Percentiles rank a stretch among this genome's conserved stretches.
Evolutionary conservation across 2,329 filamentous ascomycete species (phyloP).

Genomic region (Fusarium penzigii): DNA sequence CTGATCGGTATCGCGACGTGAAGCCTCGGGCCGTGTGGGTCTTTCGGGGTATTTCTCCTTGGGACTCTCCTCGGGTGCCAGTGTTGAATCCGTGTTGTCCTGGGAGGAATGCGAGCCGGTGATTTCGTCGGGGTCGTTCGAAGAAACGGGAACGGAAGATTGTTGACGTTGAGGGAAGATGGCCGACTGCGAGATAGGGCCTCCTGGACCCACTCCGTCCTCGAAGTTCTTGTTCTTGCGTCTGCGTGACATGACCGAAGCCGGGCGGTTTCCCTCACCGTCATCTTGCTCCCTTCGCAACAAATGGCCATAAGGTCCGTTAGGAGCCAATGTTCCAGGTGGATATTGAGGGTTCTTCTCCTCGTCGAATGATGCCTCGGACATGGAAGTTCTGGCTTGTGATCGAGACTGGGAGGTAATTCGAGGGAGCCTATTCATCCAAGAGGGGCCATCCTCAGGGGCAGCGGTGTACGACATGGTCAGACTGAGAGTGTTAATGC

Average conservation of each 20-base stretch:
- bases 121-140: conserved; percentile 32
- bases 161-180: conserved; percentile 67
- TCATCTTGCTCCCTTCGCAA: conserved; percentile 83
- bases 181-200: conserved; percentile 86
- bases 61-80: conserved; percentile 34
- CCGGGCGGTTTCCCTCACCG: conserved; percentile 58
- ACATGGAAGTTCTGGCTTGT: conserved; percentile 75
- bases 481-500: conserved; percentile 92
- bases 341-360: conserved; percentile 61
- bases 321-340: conserved; percentile 70
- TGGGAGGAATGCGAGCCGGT: conserved; percentile 19
- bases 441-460: conserved; percentile 83
- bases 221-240: conserved; percentile 70
- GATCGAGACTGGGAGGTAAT: conserved; percentile 71
- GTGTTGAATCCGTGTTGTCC: conserved; percentile 37
- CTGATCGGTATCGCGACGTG: conserved; percentile 15
- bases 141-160: conserved; percentile 21
- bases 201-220: conserved; percentile 74
- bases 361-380: conserved; percentile 71
- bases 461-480: conserved; percentile 95
- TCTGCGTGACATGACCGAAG: conserved; percentile 60
- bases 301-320: conserved; percentile 57
- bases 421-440: conserved; percentile 90
- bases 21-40: conserved; percentile 24
- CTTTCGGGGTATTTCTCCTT: conserved; percentile 33